Percentiles rank a stretch among this genome's conserved stretches.
These are phyloP conservation scores for Irpex sp. DNA, from an alignment of 1,284 basidiomycete species.

Conservation along the genomic window DNA sequence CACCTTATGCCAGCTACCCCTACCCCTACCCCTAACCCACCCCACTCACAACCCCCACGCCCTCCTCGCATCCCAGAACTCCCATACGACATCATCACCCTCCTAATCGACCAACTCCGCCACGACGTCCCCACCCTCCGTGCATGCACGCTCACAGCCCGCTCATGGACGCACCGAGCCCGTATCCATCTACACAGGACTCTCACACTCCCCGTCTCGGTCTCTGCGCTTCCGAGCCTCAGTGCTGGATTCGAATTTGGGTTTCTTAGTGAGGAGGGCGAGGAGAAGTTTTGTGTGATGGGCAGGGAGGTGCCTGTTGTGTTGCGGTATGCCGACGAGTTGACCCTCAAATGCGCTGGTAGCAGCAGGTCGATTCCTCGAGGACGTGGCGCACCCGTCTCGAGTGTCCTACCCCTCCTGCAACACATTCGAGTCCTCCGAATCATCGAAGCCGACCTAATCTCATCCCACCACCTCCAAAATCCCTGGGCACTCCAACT, in stretches of 20 bases:
- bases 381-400: too few species aligned
- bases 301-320: background rate
- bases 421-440: too few species aligned
- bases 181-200: background rate
- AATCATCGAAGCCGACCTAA: too few species aligned
- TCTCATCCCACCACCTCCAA: too few species aligned
- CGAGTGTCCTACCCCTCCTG: too few species aligned
- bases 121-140: background rate
- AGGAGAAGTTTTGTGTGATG: background rate
- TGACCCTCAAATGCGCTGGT: background rate
- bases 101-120: background rate
- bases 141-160: background rate
- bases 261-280: background rate
- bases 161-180: background rate
- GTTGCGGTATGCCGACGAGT: background rate
- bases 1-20: too few species aligned
- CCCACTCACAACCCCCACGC: too few species aligned
- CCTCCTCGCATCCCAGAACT: too few species aligned
- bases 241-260: background rate
- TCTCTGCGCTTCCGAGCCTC: too few species aligned
- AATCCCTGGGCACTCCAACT: too few species aligned
- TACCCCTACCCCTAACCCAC: too few species aligned
- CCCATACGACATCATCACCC: background rate
- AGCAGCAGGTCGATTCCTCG: too few species aligned
- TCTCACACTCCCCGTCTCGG: background rate